phyloP scores from a whole-genome alignment of 345 rosid species.

The Euclidium syriacum region DNA sequence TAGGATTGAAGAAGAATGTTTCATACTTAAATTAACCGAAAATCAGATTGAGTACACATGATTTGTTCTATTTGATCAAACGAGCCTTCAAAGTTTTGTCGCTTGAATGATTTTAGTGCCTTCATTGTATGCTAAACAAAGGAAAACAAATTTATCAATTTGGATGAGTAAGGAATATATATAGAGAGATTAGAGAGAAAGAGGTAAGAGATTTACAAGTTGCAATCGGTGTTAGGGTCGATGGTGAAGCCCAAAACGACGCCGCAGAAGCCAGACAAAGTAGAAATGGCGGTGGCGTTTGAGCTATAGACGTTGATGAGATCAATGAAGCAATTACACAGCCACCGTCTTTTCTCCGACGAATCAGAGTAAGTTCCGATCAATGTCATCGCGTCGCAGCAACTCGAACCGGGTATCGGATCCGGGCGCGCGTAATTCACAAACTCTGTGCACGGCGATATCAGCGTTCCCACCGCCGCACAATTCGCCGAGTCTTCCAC shows the following conservation, averaged over 20 bases:
- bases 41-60: not conserved
- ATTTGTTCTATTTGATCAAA: not conserved
- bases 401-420: conserved; percentile 47
- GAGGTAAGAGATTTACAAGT: conserved; percentile 30
- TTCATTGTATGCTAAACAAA: conserved; percentile 17
- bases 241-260: conserved; percentile 58
- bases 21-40: not conserved
- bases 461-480: conserved; percentile 41
- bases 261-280: conserved; percentile 75
- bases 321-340: conserved; percentile 46
- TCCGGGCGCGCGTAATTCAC: conserved; percentile 49
- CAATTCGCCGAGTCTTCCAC: conserved; percentile 39
- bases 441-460: conserved; percentile 44
- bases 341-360: conserved; percentile 22
- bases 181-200: not conserved
- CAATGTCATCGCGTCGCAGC: conserved; percentile 48
- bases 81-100: not conserved
- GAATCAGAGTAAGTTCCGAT: conserved; percentile 37
- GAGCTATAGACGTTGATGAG: conserved; percentile 42
- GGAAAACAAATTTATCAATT: not conserved
- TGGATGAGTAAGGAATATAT: not conserved
- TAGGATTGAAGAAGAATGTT: not conserved
- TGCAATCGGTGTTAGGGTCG: conserved; percentile 64
- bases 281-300: conserved; percentile 63
- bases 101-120: not conserved